Base-by-base conservation (phyloP, 2,329 filamentous ascomycete species). In the Hyphodiscus sp. region DNA sequence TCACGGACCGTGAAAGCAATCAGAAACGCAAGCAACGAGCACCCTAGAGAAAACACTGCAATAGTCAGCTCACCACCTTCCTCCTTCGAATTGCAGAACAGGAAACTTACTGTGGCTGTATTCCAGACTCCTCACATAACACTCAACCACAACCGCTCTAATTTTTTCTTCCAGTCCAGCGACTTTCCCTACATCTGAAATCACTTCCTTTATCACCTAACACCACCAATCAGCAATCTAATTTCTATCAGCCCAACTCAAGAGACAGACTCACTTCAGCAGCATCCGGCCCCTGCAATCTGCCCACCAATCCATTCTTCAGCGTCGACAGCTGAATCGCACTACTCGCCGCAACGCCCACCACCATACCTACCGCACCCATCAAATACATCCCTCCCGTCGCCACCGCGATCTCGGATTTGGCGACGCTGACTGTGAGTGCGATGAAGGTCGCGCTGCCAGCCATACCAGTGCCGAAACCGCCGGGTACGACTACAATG, bases 401-500 rank as follows among this genome's bases (percentile, higher is more conserved):
- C 0, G 76, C 76, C 53, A 80, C 73, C 0, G 76, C 78, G 18
- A 77, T 71, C 38, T 79, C 72, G 4, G 23, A 66, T 61, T 6
- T 70, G 68, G 1, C 72, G 66, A 1, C 81, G 67, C 15, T 72
- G 70, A 2, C 75, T 70, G 75, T 74, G 54, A 81, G 69, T 2
- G 70, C 71, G 10, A 81, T 71, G 56, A 81, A 81, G 0, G 72
- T 67, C 0, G 76, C 70, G 0, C 73, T 72, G 1, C 69, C 65
- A 0, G 73, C 68, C 33, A 78, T 70, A 0, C 78, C 78, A 0
- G 73, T 73, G 0, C 76, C 78, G 50, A 82, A 71, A 0, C 79
- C 78, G 1, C 79, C 61, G 0, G 82, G 81, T 5, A 83, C 68
- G 20, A 86, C 23, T 26, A 26, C 8, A 3, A 8, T 26, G 4